Evolutionary conservation across 345 rosid genomes (phyloP).

Genomic region (Brassica carinata): DNA sequence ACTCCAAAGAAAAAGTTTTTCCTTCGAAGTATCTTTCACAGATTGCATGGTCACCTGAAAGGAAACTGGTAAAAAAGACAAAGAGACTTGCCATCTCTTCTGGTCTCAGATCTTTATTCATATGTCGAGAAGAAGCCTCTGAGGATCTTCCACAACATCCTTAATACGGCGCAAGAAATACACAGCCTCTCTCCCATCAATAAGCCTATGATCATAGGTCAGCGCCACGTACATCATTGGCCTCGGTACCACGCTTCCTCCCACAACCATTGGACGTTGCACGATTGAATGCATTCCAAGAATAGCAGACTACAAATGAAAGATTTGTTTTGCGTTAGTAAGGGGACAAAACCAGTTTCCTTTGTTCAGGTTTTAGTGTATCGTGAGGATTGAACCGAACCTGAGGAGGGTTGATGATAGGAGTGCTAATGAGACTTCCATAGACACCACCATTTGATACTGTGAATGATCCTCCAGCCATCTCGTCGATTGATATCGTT

Average conservation of each 20-base stretch:
- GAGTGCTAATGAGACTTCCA: conserved; percentile 96
- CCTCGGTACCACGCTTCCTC: conserved; percentile 68
- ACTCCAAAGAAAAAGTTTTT: conserved; percentile 14
- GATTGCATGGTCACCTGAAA: conserved; percentile 31
- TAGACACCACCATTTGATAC: conserved; percentile 61
- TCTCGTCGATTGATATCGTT: conserved; percentile 92
- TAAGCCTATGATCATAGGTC: conserved; percentile 86
- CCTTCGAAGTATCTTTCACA: conserved; percentile 16
- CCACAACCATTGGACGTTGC: conserved; percentile 80
- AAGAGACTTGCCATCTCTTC: conserved; percentile 1
- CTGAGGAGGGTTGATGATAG: conserved; percentile 99
- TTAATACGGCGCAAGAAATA: conserved; percentile 85
- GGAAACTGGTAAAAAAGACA: conserved; percentile 22
- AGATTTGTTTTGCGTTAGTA: conserved; percentile 2
- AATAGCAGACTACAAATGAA: conserved; percentile 66
- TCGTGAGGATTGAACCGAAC: conserved; percentile 36
- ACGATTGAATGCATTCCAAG: conserved; percentile 93
- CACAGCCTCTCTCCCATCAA: conserved; percentile 95
- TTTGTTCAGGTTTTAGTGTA: background rate
- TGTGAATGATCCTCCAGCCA: conserved; percentile 99
- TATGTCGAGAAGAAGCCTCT: conserved; percentile 77
- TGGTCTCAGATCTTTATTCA: conserved; percentile 23
- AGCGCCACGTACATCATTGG: conserved; percentile 94
- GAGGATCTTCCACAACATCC: conserved; percentile 89
- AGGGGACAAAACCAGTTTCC: background rate